phyloP scores from a whole-genome alignment of 441 rosid genomes.

The Melastoma candidum region DNA sequence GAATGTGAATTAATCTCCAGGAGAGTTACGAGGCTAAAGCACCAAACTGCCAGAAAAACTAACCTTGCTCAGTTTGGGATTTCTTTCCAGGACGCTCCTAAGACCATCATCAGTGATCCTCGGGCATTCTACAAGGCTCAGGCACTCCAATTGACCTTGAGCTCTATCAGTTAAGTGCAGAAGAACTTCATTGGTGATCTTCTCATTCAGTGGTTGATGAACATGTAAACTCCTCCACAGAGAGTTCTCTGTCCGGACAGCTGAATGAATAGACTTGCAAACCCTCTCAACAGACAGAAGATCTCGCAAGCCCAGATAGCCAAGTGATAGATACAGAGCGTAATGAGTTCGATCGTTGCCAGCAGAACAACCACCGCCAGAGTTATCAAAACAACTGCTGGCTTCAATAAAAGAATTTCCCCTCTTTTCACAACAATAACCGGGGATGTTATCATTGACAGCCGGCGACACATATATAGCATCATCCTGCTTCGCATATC shows the following conservation, averaged over 20 bases:
- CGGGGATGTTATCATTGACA: no score
- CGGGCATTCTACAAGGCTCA: slow-evolving; percentile 32
- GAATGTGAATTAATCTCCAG: no score
- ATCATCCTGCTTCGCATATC: no score
- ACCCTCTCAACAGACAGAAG: slow-evolving; percentile 33
- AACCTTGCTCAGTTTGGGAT: slow-evolving; percentile 36
- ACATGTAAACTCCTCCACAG: slow-evolving; percentile 32
- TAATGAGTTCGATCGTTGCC: slow-evolving; percentile 18
- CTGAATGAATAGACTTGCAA: slow-evolving; percentile 28
- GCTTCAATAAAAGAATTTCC: background rate
- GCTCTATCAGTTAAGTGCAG: slow-evolving; percentile 30
- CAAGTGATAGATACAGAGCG: slow-evolving; percentile 27
- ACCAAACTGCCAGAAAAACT: slow-evolving; percentile 5
- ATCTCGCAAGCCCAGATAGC: slow-evolving; percentile 26
- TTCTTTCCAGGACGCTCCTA: slow-evolving; percentile 30
- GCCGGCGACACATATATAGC: no score
- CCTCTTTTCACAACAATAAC: no score
- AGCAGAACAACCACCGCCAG: slow-evolving; percentile 8
- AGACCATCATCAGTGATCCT: slow-evolving; percentile 35
- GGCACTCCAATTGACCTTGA: slow-evolving; percentile 29
- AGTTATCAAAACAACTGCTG: slow-evolving; percentile 1
- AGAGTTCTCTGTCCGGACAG: slow-evolving; percentile 26
- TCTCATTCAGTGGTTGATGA: slow-evolving; percentile 16
- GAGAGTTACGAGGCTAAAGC: background rate
- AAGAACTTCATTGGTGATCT: slow-evolving; percentile 31